Evolutionary conservation across 2,329 filamentous ascomycete genomes (phyloP), one percentile per base, ranked within the genome.

Genomic region (Fonsecaea monophora): DNA sequence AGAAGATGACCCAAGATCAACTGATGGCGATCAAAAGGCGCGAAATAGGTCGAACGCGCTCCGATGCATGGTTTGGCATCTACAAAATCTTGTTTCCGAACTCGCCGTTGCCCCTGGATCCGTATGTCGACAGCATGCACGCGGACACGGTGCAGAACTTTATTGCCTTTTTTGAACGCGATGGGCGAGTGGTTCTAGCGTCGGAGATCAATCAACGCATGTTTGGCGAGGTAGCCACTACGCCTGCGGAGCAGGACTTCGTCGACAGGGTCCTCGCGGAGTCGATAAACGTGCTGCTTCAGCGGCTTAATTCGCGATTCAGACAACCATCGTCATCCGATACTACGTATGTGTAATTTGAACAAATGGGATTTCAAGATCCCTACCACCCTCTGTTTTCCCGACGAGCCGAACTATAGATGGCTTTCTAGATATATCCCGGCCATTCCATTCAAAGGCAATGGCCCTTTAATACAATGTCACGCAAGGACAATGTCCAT

Each of bases 401-500:
- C 12, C 4, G 45, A 4, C 12, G 21, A 50, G 45, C 18, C 21
- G 18, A 50, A 50, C 18, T 25, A 7, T 12, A 9, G 10, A 50
- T 13, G 30, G 30, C 30, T 32, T 6, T 15, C n/a, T 50, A 9
- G 5, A 15, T 25, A 30, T 13, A 25, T 50, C 21, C 9, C 18
- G 18, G 12, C 42, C 21, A 12, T 13, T 13, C 9, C 15, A 4
- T 30, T 30, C 45, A 50, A 18, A 3, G 4, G 21, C 30, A 32
- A 32, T 32, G 45, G 8, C 9, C 4, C 18, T 9, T 48, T 25
- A n/a, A 4, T 25, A 3, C 42, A 9, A 32, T 18, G 32, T 56
- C 58, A 68, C 34, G 66, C 74, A 48, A 76, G 71, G 68, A 76
- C 75, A 12, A 78, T 76, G 60, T 78, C 76, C 68, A 77, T 77